phyloP scores from a whole-genome alignment of 2,329 filamentous ascomycete species.

The Aspergillus sp. region DNA sequence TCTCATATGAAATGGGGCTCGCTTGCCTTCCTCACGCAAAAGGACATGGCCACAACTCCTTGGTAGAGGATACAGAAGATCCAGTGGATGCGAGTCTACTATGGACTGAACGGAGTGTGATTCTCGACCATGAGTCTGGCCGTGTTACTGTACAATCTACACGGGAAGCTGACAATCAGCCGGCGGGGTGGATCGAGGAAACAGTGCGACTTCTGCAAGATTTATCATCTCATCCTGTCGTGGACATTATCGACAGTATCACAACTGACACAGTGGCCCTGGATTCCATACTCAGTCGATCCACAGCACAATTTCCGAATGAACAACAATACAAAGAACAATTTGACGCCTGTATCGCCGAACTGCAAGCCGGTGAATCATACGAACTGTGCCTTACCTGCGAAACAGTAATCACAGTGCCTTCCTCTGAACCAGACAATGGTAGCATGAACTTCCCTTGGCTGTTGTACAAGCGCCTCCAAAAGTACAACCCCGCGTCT shows the following conservation, averaged over 20 bases:
- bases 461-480: conserved; percentile 71
- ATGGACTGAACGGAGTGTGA: conserved; percentile 75
- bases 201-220: conserved; percentile 29
- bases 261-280: conserved; percentile 26
- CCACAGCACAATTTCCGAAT: conserved; percentile 38
- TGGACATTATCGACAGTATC: conserved; percentile 8
- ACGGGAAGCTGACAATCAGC: conserved; percentile 41
- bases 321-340: conserved; percentile 63
- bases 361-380: conserved; percentile 74
- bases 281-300: conserved; percentile 34
- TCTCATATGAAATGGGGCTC: conserved; percentile 82
- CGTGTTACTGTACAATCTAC: conserved; percentile 69
- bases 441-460: conserved; percentile 55
- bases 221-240: conserved; percentile 15
- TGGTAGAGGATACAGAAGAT: conserved; percentile 27
- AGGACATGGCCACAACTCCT: conserved; percentile 39
- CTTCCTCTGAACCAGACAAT: conserved; percentile 22
- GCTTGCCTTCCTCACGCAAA: conserved; percentile 52
- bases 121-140: conserved; percentile 70
- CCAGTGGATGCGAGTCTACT: conserved; percentile 73
- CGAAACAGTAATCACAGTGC: conserved; percentile 64
- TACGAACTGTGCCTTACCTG: conserved; percentile 85
- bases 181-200: conserved; percentile 50
- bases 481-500: conserved; percentile 73
- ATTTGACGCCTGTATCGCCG: conserved; percentile 68